Percentiles rank a stretch among this genome's conserved stretches.
Evolutionary conservation across 2,329 filamentous ascomycete species (phyloP).

Genomic region (Zalaria obscura): DNA sequence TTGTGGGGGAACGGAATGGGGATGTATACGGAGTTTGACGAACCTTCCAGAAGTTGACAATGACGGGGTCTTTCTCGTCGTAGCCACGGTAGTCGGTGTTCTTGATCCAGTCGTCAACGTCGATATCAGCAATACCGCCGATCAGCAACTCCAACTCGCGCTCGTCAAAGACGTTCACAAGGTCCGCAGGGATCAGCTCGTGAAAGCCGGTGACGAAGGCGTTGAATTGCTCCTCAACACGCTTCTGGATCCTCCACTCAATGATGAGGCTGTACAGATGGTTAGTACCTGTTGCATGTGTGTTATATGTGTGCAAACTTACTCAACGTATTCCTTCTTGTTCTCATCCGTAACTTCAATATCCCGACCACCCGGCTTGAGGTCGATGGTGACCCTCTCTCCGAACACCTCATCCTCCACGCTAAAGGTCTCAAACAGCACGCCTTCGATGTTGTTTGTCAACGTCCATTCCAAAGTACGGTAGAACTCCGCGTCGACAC

Average conservation of each 20-base stretch:
- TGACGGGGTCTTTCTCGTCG: constrained; percentile 92
- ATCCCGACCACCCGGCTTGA: constrained; percentile 78
- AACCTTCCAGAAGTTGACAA: constrained; percentile 95
- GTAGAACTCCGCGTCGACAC: constrained; percentile 96
- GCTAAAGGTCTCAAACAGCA: constrained; percentile 89
- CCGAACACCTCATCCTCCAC: constrained; percentile 97
- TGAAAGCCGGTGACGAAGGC: constrained; percentile 97
- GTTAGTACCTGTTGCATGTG: constrained; percentile 5
- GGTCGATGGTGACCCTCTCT: constrained; percentile 82
- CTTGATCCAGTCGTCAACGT: constrained; percentile 99
- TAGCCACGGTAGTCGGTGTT: constrained; percentile 98
- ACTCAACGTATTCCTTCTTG: constrained; percentile 97
- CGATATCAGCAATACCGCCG: constrained; percentile 98
- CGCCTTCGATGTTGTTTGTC: constrained; percentile 93
- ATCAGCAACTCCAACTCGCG: constrained; percentile 92
- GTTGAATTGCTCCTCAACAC: constrained; percentile 95
- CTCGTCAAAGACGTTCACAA: constrained; percentile 98
- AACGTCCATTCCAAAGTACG: constrained; percentile 93
- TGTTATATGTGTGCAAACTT: constrained; percentile 19
- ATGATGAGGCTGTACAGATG: constrained; percentile 57
- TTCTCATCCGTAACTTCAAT: constrained; percentile 98
- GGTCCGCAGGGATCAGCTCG: constrained; percentile 87
- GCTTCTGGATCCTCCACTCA: constrained; percentile 98
- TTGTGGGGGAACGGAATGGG: neutral
- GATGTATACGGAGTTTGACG: constrained; percentile 6